Conservation (phyloP, 495 filamentous ascomycete species). For the Annulohypoxylon moriforme region DNA sequence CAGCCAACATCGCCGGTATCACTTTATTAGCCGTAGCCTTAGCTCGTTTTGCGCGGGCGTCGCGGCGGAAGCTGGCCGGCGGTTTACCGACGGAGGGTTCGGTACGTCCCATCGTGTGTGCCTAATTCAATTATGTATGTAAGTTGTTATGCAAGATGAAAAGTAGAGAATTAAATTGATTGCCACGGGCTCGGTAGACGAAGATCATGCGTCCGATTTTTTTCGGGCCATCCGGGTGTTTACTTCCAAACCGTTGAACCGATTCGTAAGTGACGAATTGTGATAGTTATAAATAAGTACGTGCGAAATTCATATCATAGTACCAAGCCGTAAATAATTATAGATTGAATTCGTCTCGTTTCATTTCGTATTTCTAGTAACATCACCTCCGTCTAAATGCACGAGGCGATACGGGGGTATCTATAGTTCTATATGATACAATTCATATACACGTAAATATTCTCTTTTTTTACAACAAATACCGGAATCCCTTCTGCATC, state of each 20-base stretch:
- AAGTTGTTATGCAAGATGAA: not conserved
- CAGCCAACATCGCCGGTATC: conserved; percentile 61
- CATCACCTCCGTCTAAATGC: not conserved
- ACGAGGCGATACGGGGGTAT: conserved; percentile 21
- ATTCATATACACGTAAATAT: conserved; percentile 1
- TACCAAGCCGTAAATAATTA: not conserved
- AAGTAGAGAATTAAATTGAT: not conserved
- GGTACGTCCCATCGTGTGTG: conserved; percentile 43
- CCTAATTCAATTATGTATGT: not conserved
- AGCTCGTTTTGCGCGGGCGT: conserved; percentile 61
- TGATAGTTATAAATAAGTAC: not conserved
- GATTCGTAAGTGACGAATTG: not conserved
- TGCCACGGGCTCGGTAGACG: not conserved
- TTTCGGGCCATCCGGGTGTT: conserved; percentile 9
- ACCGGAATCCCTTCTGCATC: conserved; percentile 44
- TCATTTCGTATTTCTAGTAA: conserved; percentile 8
- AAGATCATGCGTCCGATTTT: not conserved
- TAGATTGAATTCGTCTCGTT: conserved; percentile 3
- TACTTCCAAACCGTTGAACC: not conserved
- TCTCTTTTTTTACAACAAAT: conserved; percentile 32
- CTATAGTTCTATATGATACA: conserved; percentile 3
- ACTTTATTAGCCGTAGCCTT: conserved; percentile 62
- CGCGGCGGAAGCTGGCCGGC: conserved; percentile 46
- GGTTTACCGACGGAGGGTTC: conserved; percentile 44
- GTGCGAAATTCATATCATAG: not conserved